Evolutionary conservation across 805 yeast species (phyloP).

Genomic region (Metschnikowia colocasiae): DNA sequence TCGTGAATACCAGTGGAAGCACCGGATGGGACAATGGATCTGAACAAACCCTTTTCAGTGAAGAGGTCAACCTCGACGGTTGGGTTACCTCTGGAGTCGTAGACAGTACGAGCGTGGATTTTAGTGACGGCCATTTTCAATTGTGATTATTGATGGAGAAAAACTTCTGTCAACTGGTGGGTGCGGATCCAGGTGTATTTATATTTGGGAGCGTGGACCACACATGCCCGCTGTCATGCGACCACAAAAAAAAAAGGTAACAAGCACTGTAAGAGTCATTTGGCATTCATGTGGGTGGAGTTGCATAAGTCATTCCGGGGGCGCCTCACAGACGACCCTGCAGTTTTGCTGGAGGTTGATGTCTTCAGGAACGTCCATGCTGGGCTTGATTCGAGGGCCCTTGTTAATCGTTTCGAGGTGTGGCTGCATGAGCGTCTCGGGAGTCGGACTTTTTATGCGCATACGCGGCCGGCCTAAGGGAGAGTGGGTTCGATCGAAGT

Average conservation of each 20-base stretch:
- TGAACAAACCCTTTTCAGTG: conserved; percentile 91
- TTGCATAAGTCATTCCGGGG: neutral
- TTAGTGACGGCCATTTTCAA: conserved; percentile 75
- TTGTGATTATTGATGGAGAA: conserved; percentile 9
- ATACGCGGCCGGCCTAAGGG: conserved; percentile 7
- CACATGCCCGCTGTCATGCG: conserved; percentile 18
- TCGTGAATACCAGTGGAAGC: conserved; percentile 99
- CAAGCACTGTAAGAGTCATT: neutral
- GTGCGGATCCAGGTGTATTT: conserved; percentile 16
- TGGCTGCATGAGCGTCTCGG: conserved; percentile 10
- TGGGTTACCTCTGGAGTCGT: conserved; percentile 99
- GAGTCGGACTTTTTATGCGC: conserved; percentile 20
- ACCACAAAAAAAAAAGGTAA: conserved; percentile 1
- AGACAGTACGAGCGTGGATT: conserved; percentile 91
- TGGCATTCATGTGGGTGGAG: neutral
- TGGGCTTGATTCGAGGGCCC: neutral
- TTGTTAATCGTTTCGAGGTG: neutral
- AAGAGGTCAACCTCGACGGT: conserved; percentile 96
- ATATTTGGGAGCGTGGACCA: conserved; percentile 20
- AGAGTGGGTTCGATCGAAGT: conserved; percentile 5
- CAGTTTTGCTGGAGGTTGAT: neutral
- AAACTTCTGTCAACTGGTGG: conserved; percentile 4
- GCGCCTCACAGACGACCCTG: neutral
- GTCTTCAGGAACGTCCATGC: neutral
- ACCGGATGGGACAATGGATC: conserved; percentile 98